These are phyloP conservation scores for Trichoderma gamsii DNA, from an alignment of 495 filamentous ascomycete species.

Conservation along the genomic window DNA sequence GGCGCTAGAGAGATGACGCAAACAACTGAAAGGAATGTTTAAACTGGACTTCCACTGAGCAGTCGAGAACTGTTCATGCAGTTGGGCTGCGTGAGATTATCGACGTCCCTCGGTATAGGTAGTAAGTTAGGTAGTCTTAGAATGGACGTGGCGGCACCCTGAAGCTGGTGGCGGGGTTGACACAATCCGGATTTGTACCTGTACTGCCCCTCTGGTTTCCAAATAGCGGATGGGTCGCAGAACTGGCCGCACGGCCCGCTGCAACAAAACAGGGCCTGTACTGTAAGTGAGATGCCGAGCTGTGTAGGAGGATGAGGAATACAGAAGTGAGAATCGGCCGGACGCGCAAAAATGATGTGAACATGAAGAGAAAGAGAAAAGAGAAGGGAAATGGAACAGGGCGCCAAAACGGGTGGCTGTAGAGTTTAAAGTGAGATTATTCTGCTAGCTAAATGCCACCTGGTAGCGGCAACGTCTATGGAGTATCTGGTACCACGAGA, in stretches of 20 bases:
- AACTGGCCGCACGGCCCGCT: conserved; percentile 14
- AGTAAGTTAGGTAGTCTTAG: too few species aligned
- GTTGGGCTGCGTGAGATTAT: neutral
- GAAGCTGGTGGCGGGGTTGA: conserved; percentile 11
- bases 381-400: neutral
- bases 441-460: too few species aligned
- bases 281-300: neutral
- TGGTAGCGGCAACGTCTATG: too few species aligned
- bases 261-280: neutral
- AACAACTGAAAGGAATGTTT: neutral
- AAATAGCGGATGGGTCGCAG: conserved; percentile 4
- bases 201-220: conserved; percentile 5
- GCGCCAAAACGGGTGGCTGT: neutral
- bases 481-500: too few species aligned
- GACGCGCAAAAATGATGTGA: neutral
- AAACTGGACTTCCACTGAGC: too few species aligned
- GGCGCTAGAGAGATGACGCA: too few species aligned
- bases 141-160: neutral
- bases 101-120: neutral
- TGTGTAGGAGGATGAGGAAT: neutral
- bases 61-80: neutral
- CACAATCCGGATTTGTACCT: neutral
- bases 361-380: neutral
- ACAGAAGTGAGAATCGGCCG: neutral
- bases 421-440: too few species aligned